Conservation (phyloP, 768 basidiomycete species). For the Leccinum subgranulosum region DNA sequence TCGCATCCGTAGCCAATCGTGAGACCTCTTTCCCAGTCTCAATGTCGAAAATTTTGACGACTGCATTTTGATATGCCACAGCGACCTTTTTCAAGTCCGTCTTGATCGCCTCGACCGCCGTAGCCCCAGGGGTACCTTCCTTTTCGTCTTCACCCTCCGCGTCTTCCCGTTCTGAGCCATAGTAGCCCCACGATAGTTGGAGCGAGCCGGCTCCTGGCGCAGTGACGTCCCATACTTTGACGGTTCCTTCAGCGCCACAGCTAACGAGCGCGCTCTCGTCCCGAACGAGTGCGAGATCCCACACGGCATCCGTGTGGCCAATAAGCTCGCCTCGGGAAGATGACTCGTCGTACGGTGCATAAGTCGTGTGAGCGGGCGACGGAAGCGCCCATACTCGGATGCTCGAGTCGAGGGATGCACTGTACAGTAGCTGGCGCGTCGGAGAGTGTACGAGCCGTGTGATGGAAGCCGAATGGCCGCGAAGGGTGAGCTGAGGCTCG, state of each 20-base stretch:
- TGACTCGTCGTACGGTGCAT: constrained; percentile 85
- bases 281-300: constrained; percentile 87
- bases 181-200: constrained; percentile 77
- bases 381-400: constrained; percentile 91
- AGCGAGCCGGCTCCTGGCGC: constrained; percentile 59
- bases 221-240: constrained; percentile 93
- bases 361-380: constrained; percentile 73
- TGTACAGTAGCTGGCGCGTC: constrained; percentile 75
- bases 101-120: constrained; percentile 80
- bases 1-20: constrained; percentile 56
- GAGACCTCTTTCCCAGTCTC: constrained; percentile 78
- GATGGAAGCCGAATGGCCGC: constrained; percentile 90
- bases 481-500: constrained; percentile 89
- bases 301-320: constrained; percentile 94
- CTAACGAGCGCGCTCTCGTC: constrained; percentile 84
- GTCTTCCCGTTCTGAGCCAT: constrained; percentile 51
- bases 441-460: constrained; percentile 83
- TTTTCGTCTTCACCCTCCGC: constrained; percentile 45
- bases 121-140: constrained; percentile 56
- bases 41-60: constrained; percentile 90
- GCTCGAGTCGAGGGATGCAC: constrained; percentile 90
- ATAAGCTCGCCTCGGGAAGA: constrained; percentile 76
- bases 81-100: constrained; percentile 83
- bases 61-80: constrained; percentile 85
- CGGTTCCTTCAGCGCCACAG: constrained; percentile 85